These are phyloP conservation scores for Rhodotorula sphaerocarpa DNA, from an alignment of 768 basidiomycete species.

Conservation along the genomic window DNA sequence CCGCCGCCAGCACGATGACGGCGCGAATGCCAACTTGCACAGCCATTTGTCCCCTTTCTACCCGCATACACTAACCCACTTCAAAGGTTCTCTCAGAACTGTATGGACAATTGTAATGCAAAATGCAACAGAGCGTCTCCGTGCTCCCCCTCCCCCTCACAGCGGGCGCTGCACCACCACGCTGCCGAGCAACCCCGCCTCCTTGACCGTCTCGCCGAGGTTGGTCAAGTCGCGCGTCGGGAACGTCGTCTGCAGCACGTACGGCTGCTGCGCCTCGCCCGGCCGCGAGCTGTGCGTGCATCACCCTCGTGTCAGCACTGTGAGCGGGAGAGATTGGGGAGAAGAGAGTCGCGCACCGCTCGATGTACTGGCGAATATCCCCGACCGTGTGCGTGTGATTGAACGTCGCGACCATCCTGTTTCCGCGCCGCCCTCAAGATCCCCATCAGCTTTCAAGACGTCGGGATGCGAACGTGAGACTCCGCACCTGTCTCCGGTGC, in stretches of 20 bases:
- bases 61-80: no score
- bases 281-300: slow-evolving; percentile 56
- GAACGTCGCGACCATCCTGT: slow-evolving; percentile 71
- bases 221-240: slow-evolving; percentile 67
- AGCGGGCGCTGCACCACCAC: slow-evolving; percentile 69
- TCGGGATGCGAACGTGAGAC: not conserved
- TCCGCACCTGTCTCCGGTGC: slow-evolving; percentile 73
- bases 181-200: slow-evolving; percentile 65
- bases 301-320: not conserved
- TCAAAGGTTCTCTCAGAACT: no score
- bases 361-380: slow-evolving; percentile 78
- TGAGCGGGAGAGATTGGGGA: not conserved
- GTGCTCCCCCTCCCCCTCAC: no score
- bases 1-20: no score
- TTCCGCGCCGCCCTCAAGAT: no score
- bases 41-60: no score
- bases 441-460: not conserved
- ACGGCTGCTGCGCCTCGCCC: slow-evolving; percentile 55
- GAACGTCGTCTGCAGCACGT: slow-evolving; percentile 81
- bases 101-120: no score
- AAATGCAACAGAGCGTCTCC: no score
- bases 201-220: slow-evolving; percentile 58
- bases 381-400: slow-evolving; percentile 82
- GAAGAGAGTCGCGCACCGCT: slow-evolving; percentile 58
- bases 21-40: no score